phyloP scores from a whole-genome alignment of 2,329 filamentous ascomycete species.

The Fusarium praegraminearum region DNA sequence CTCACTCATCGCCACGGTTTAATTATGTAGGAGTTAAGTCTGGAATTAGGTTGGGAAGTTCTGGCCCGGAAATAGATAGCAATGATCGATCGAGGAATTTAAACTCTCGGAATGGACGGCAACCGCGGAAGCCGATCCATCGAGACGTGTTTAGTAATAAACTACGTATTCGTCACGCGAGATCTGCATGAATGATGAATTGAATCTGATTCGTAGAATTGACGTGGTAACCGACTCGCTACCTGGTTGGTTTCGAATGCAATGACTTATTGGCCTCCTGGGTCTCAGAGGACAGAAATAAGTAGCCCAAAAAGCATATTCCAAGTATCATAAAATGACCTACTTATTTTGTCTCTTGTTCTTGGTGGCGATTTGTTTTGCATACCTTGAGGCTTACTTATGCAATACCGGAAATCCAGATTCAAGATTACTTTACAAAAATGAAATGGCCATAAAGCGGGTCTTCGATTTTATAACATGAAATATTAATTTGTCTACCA shows the following conservation, averaged over 20 bases:
- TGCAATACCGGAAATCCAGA: too few relatives aligned
- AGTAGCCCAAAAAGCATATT: too few relatives aligned
- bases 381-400: too few relatives aligned
- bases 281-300: too few relatives aligned
- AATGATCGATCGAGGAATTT: conserved; percentile 15
- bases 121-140: conserved; percentile 28
- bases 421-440: not conserved
- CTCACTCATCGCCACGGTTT: conserved; percentile 13
- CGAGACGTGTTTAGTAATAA: conserved; percentile 20
- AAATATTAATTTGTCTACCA: not conserved
- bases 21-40: not conserved
- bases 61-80: not conserved
- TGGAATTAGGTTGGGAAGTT: not conserved
- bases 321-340: too few relatives aligned
- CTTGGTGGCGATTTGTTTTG: too few relatives aligned
- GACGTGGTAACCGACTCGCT: not conserved
- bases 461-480: too few relatives aligned
- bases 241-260: not conserved
- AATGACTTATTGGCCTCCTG: too few relatives aligned
- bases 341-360: too few relatives aligned
- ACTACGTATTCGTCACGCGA: conserved; percentile 24
- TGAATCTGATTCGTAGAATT: not conserved
- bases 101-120: conserved; percentile 26
- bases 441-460: not conserved
- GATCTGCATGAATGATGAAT: conserved; percentile 21